Base-by-base conservation (phyloP, 331 rosid genomes). In the Quercus tomentella region DNA sequence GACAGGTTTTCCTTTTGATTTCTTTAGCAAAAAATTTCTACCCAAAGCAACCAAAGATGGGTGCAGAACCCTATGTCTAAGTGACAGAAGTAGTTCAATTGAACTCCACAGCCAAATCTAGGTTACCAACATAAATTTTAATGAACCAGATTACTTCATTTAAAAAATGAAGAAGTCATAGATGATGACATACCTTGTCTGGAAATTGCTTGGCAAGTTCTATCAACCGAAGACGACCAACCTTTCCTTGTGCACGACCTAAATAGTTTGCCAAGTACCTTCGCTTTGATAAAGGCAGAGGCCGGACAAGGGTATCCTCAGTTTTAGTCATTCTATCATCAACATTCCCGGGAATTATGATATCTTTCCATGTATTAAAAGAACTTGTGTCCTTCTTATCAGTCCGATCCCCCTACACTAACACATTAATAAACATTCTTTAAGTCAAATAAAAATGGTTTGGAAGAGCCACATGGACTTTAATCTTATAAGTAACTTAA, bases 211-310 rank as follows among this genome's bases (percentile, higher is more conserved):
- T 93, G 55, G 97, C 68, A 78, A 96, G 98, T 80, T 91, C 89
- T 80, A 96, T 88, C 84, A 96, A 87, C 89, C 86, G 80, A 83
- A 90, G 92, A 77, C 99, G 93, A 20, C 98, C 97, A 58, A 83
- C 90, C 82, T 96, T 96, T 87, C 96, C 97, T 84, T 96, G 99
- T 37, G 93, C 93, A 56, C 99, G 99, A 52, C 99, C 99, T 84
- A 93, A 90, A 86, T 90, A 96, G 82, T 90, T 96, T 73, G 97
- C 99, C 70, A 96, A 71, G 82, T 86, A 88, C 88, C 92, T 91
- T 81, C 98, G 78, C 83, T 93, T 96, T 56, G 96, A 81, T 77
- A 96, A 73, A 74, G 98, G 97, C 82, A 93, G 79, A 76, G 98
- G 97, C 76, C 85, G 89, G 80, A 90, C 88, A 51, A 85, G 70